A percentile compares a stretch with the other conserved stretches of the same genome.
Conservation (phyloP, 2,329 filamentous ascomycete genomes). For the Botryotinia calthae region DNA sequence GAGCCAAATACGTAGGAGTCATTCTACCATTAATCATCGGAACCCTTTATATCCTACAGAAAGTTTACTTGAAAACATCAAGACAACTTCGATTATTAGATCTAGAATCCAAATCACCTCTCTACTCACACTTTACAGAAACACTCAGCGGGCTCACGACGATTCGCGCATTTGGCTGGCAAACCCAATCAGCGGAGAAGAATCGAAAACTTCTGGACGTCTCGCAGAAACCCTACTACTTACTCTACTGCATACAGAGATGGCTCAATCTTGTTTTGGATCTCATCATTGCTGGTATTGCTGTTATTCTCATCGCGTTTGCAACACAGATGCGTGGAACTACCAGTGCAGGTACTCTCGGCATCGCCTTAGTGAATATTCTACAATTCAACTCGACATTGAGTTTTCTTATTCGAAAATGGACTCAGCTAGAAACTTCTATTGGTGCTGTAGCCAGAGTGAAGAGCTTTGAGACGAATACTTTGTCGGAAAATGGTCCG, state of each 20-base stretch:
- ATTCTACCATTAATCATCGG: constrained; percentile 7
- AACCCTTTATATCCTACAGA: constrained; percentile 37
- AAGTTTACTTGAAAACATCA: constrained; percentile 46
- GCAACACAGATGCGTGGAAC: constrained; percentile 23
- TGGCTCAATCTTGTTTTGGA: constrained; percentile 60
- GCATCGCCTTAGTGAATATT: constrained; percentile 28
- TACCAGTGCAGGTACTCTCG: constrained; percentile 26
- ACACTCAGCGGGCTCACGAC: constrained; percentile 45
- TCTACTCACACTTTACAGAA: constrained; percentile 47
- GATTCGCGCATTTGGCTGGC: constrained; percentile 40
- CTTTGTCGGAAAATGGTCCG: constrained; percentile 40
- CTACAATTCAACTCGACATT: constrained; percentile 27
- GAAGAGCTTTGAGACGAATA: constrained; percentile 49
- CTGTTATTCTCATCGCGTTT: constrained; percentile 29
- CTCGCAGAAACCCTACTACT: constrained; percentile 54
- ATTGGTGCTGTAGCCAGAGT: constrained; percentile 56
- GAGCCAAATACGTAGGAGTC: constrained; percentile 4
- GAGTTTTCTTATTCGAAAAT: constrained; percentile 39
- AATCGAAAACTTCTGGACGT: constrained; percentile 51
- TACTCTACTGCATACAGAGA: constrained; percentile 55
- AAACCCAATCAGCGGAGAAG: constrained; percentile 18
- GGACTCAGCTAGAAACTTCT: constrained; percentile 57
- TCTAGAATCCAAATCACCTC: constrained; percentile 43
- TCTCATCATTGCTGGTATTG: constrained; percentile 29
- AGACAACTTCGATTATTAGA: constrained; percentile 48